Percentiles rank a stretch among this genome's conserved stretches.
These are phyloP conservation scores for Monascus purpureus DNA, from an alignment of 495 filamentous ascomycete species.

Conservation along the genomic window DNA sequence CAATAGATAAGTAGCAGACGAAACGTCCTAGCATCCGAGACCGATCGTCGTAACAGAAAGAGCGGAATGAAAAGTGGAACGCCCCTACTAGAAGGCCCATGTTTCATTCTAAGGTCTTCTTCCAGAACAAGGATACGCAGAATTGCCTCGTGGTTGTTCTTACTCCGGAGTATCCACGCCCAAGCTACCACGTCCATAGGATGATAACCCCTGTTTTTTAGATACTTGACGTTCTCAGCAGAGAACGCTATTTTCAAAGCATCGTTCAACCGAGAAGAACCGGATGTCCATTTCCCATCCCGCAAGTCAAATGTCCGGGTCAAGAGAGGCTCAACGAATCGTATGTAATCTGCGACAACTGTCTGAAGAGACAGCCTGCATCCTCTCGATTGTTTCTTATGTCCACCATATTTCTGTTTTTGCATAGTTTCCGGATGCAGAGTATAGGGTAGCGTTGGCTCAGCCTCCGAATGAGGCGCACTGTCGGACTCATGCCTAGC, in stretches of 20 bases:
- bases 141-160: conserved; percentile 23
- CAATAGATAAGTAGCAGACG: conserved; percentile 28
- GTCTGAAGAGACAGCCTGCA: conserved; percentile 16
- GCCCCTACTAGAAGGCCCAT: conserved; percentile 1
- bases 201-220: conserved; percentile 25
- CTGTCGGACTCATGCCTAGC: conserved; percentile 2
- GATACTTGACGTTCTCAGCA: conserved; percentile 11
- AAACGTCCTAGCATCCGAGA: conserved; percentile 27
- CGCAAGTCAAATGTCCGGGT: conserved; percentile 2
- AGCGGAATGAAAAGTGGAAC: conserved; percentile 37
- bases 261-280: conserved; percentile 6
- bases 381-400: no score
- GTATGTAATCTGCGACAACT: conserved; percentile 26
- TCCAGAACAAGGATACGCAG: conserved; percentile 26
- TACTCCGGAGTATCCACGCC: conserved; percentile 41
- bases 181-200: conserved; percentile 40
- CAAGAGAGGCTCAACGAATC: conserved; percentile 20
- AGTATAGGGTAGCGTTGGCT: neutral
- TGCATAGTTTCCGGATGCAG: neutral
- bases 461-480: neutral
- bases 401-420: conserved; percentile 4
- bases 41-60: conserved; percentile 31
- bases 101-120: conserved; percentile 7
- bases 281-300: neutral
- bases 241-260: conserved; percentile 25